These are phyloP conservation scores for Ambrosiella cleistominuta DNA, from an alignment of 2,329 filamentous ascomycete species.

Conservation along the genomic window DNA sequence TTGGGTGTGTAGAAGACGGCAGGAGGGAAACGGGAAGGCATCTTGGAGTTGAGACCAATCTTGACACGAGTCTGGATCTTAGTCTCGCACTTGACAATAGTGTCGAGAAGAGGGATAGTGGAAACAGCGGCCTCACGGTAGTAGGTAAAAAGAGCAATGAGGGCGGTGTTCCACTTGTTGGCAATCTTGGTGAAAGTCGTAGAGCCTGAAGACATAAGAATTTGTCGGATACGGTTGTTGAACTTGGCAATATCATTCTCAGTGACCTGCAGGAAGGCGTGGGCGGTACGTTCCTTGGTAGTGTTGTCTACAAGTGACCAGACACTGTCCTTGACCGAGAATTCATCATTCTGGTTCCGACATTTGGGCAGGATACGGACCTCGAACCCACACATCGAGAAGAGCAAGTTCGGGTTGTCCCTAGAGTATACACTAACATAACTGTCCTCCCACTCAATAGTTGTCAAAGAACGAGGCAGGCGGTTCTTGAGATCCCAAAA, in stretches of 20 bases:
- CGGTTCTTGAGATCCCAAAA: slow-evolving; percentile 99
- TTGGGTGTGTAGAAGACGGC: slow-evolving; percentile 98
- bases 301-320: slow-evolving; percentile 96
- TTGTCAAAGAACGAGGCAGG: slow-evolving; percentile 82
- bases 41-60: slow-evolving; percentile 97
- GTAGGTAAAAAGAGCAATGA: slow-evolving; percentile 96
- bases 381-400: slow-evolving; percentile 97
- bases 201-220: slow-evolving; percentile 97
- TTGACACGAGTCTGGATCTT: slow-evolving; percentile 99
- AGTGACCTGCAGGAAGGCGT: slow-evolving; percentile 93
- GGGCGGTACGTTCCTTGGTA: slow-evolving; percentile 89
- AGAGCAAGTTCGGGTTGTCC: slow-evolving; percentile 91
- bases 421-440: slow-evolving; percentile 96
- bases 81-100: slow-evolving; percentile 97
- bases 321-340: slow-evolving; percentile 91
- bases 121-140: slow-evolving; percentile 96
- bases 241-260: slow-evolving; percentile 98
- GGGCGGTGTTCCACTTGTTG: slow-evolving; percentile 97
- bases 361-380: slow-evolving; percentile 92
- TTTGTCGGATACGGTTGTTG: slow-evolving; percentile 96
- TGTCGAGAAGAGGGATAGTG: slow-evolving; percentile 83
- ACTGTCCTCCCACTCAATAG: slow-evolving; percentile 97
- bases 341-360: slow-evolving; percentile 88
- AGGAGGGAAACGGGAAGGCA: slow-evolving; percentile 95
- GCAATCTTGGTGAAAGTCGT: slow-evolving; percentile 99